Percentiles rank a stretch among this genome's conserved stretches.
Evolutionary conservation across 768 basidiomycete genomes (phyloP).

Genomic region (Lactarius tabidus): DNA sequence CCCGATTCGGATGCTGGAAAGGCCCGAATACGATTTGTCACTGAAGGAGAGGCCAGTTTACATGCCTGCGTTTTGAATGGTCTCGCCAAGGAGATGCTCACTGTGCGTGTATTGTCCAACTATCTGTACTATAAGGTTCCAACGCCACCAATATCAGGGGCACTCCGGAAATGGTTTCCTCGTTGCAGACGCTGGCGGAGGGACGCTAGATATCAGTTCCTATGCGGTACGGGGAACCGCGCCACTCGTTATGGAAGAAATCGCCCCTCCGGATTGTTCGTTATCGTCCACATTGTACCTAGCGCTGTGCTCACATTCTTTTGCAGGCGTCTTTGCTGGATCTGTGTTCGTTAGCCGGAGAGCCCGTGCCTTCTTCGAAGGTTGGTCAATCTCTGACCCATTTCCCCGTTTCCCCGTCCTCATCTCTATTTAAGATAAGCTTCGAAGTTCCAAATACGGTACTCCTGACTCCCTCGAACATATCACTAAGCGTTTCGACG

Average conservation of each 20-base stretch:
- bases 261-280: constrained; percentile 78
- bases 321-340: constrained; percentile 71
- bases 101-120: constrained; percentile 40
- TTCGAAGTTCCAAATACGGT: constrained; percentile 69
- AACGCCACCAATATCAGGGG: constrained; percentile 40
- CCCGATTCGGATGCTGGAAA: constrained; percentile 71
- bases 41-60: constrained; percentile 79
- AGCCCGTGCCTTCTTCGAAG: constrained; percentile 67
- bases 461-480: constrained; percentile 68
- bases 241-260: constrained; percentile 76
- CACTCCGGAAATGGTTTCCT: constrained; percentile 74
- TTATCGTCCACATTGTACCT: constrained; percentile 7
- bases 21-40: constrained; percentile 73
- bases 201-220: constrained; percentile 76
- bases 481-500: constrained; percentile 75
- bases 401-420: neutral
- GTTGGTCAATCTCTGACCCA: constrained; percentile 34
- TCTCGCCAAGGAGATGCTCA: constrained; percentile 71
- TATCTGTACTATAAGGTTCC: neutral
- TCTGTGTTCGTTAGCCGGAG: constrained; percentile 79
- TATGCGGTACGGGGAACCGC: constrained; percentile 67
- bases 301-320: neutral
- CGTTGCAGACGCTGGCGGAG: constrained; percentile 77
- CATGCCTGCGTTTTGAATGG: constrained; percentile 78
- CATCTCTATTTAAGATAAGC: constrained; percentile 50